Conservation (phyloP, 495 filamentous ascomycete species). For the Hypomontagnella monticulosa region DNA sequence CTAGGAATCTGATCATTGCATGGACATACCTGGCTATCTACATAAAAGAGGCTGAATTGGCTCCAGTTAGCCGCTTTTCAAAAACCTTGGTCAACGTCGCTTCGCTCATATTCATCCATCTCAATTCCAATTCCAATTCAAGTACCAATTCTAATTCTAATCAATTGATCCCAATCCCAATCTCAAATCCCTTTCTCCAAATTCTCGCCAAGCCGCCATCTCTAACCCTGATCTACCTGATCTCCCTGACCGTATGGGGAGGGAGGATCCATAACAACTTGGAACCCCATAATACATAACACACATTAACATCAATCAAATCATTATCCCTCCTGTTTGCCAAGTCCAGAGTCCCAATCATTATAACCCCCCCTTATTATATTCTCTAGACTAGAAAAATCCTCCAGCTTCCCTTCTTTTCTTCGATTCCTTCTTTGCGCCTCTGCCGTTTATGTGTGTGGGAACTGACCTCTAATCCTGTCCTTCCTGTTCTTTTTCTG, state of each 20-base stretch:
- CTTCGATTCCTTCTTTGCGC: constrained; percentile 18
- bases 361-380: constrained; percentile 23
- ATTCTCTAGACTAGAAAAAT: constrained; percentile 29
- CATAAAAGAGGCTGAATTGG: constrained; percentile 22
- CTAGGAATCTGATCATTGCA: no score
- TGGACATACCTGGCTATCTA: background rate
- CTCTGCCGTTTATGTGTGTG: constrained; percentile 25
- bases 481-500: constrained; percentile 30
- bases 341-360: constrained; percentile 22
- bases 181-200: background rate
- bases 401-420: constrained; percentile 24
- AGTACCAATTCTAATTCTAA: no score
- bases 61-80: background rate
- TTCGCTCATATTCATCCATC: background rate
- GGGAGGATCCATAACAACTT: constrained; percentile 27
- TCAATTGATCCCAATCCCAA: background rate
- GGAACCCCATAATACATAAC: no score
- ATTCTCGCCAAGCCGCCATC: constrained; percentile 42
- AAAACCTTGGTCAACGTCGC: background rate
- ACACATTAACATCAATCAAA: constrained; percentile 26
- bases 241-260: constrained; percentile 28
- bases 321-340: constrained; percentile 33
- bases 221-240: constrained; percentile 6
- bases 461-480: constrained; percentile 41
- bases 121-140: background rate